Conservation (phyloP, 192 early-diverging fungal species). For the Chytriomyces confervae region DNA sequence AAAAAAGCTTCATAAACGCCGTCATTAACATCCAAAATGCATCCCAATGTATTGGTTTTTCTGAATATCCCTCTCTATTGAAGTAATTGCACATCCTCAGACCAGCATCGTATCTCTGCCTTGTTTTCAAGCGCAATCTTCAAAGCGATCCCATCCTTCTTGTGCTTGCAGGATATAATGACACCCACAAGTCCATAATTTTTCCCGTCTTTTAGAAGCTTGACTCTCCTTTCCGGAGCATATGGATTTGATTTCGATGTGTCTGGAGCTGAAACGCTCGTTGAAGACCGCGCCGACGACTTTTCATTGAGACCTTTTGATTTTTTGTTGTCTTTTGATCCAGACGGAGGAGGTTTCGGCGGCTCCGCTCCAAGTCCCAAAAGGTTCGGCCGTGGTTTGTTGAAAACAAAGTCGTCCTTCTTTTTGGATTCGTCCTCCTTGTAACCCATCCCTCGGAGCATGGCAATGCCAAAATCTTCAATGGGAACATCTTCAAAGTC, state of each 20-base stretch:
- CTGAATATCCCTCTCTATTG: not conserved
- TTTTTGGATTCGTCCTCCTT: constrained; percentile 63
- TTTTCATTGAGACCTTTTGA: not conserved
- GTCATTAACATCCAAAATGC: too few species aligned
- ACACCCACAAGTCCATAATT: not conserved
- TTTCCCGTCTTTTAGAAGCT: constrained; percentile 10
- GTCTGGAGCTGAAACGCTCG: not conserved
- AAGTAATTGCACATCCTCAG: constrained; percentile 3
- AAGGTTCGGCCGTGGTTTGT: constrained; percentile 70
- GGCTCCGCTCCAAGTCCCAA: constrained; percentile 87
- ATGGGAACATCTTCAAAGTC: constrained; percentile 86
- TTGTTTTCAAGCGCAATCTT: not conserved
- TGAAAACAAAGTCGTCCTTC: constrained; percentile 31
- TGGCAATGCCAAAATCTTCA: constrained; percentile 85
- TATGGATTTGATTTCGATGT: not conserved
- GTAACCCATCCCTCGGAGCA: constrained; percentile 93
- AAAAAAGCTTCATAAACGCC: too few species aligned
- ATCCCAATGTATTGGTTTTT: too few species aligned
- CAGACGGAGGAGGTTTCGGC: constrained; percentile 41
- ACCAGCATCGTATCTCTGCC: constrained; percentile 23
- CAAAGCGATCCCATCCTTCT: constrained; percentile 14
- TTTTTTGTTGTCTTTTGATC: constrained; percentile 53
- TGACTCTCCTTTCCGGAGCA: not conserved
- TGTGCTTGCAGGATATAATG: constrained; percentile 7
- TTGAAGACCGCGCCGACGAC: not conserved